Base-by-base conservation (phyloP, 176 grass and related monocot genomes). In the Musa itinerans region DNA sequence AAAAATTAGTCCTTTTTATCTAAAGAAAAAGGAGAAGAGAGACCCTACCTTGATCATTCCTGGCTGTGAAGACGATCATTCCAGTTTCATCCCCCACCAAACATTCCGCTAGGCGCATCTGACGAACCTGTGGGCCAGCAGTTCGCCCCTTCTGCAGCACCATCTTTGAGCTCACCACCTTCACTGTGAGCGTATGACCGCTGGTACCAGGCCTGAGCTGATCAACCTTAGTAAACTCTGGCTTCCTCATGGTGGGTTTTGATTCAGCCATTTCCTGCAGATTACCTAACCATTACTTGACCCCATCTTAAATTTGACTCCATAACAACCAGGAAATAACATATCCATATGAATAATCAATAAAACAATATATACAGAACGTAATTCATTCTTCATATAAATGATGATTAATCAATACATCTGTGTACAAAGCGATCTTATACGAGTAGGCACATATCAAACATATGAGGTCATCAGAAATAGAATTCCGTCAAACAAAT, bases 21-120 rank as follows among this genome's bases (percentile, higher is more conserved):
- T 43, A 43, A 16, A 1, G 9, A 61, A 61, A 61, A 17, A 61
- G 3, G n/a, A 57, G 13, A 17, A 16, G 12, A 65, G 26, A 65
- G 12, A 11, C 11, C 9, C 12, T 14, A 65, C 63, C 63, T 29
- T 65, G 63, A 1, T 65, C 63, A 20, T 65, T 65, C 63, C 63
- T 65, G 22, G 63, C 63, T 27, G 63, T 65, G 63, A 65, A 65
- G 63, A 65, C 63, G 3, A 65, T 65, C 11, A 65, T 65, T 65
- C 63, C 63, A 65, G 63, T 13, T 65, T 65, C 63, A 65, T 65
- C 63, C 10, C 63, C 63, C 24, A 65, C 63, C 22, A 65, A 65
- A 20, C 63, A 65, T 65, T 65, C 63, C 10, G 63, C 63, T 13
- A 65, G 20, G 26, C 63, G 63, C 63, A 65, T 65, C 63, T 65